A percentile compares a stretch with the other conserved stretches of the same genome.
phyloP scores from a whole-genome alignment of 2,329 filamentous ascomycete species.

The Colletotrichum lupini region DNA sequence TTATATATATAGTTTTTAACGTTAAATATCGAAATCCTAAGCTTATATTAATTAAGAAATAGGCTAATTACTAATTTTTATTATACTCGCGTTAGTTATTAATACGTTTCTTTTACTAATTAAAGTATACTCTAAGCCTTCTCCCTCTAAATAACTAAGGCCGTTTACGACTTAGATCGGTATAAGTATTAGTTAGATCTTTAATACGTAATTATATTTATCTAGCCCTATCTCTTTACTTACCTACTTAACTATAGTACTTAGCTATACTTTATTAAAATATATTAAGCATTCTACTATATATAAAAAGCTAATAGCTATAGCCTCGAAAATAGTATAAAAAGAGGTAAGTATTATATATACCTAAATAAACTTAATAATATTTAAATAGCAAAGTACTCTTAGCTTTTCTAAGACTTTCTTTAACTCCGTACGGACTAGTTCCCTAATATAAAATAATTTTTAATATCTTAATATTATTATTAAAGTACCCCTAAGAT shows the following conservation, averaged over 20 bases:
- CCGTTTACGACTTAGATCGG: background rate
- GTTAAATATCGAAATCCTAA: background rate
- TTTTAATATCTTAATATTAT: background rate
- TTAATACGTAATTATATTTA: too few relatives aligned
- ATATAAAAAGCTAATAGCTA: background rate
- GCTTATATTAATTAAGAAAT: too few relatives aligned
- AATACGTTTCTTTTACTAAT: background rate
- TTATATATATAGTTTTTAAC: background rate
- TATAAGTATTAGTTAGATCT: background rate
- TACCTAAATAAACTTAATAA: background rate
- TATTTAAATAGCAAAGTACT: background rate
- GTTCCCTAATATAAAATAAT: background rate
- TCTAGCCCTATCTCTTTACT: too few relatives aligned
- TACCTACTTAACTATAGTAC: background rate
- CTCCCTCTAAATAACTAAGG: constrained; percentile 1
- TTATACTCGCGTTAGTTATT: background rate
- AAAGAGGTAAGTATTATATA: background rate
- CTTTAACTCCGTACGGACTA: background rate
- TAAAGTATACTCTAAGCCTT: background rate
- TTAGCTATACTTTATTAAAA: background rate
- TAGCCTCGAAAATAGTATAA: background rate
- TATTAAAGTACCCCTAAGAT: background rate
- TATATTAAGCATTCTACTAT: background rate
- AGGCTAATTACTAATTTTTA: background rate
- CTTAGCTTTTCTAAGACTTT: background rate